Conservation (phyloP, 2,329 filamentous ascomycete genomes). For the Fusarium sp. region DNA sequence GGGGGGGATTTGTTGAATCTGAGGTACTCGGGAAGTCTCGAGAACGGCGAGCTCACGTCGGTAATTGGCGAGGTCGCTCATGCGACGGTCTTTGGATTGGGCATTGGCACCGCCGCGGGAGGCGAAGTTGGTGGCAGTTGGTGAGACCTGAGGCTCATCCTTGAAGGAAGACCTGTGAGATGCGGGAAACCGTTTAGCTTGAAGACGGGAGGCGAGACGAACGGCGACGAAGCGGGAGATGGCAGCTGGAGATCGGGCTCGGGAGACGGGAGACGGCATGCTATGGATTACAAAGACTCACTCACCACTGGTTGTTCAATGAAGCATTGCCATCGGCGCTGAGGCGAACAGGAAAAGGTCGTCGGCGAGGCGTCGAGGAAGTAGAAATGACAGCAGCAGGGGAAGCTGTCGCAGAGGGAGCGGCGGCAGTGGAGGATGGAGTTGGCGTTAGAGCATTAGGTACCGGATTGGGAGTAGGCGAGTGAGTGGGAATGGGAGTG, state of each 20-base stretch:
- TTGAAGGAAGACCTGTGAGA: conserved; percentile 45
- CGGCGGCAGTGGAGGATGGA: conserved; percentile 33
- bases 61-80: conserved; percentile 74
- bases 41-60: conserved; percentile 77
- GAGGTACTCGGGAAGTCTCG: conserved; percentile 70
- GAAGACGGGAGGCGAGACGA: conserved; percentile 28
- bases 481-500: conserved; percentile 48
- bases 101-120: conserved; percentile 56
- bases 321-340: conserved; percentile 43
- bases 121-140: conserved; percentile 58
- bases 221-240: conserved; percentile 32
- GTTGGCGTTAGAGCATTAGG: conserved; percentile 32
- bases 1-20: conserved; percentile 65
- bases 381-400: conserved; percentile 27
- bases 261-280: conserved; percentile 33
- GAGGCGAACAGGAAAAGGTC: conserved; percentile 31
- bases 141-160: conserved; percentile 61
- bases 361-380: conserved; percentile 37
- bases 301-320: conserved; percentile 45
- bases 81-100: conserved; percentile 63
- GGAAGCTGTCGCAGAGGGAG: conserved; percentile 35
- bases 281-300: conserved; percentile 30
- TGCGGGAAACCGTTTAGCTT: conserved; percentile 38
- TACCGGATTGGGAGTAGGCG: conserved; percentile 41
- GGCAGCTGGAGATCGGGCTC: conserved; percentile 27